Evolutionary conservation across 2,329 filamentous ascomycete genomes (phyloP), one percentile per base, ranked within the genome.

Genomic region (Aquanectria penicillioides): DNA sequence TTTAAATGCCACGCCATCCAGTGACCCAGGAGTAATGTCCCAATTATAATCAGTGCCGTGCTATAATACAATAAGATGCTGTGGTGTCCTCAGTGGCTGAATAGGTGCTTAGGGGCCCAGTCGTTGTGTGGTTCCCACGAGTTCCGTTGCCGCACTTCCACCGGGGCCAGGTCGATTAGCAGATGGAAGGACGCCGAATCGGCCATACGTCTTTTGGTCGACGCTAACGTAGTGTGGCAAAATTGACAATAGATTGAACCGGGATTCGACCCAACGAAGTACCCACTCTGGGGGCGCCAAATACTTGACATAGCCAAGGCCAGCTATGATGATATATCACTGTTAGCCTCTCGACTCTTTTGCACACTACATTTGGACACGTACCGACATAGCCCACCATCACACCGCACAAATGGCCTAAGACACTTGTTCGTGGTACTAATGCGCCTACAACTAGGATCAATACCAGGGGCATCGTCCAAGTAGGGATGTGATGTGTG

Each of bases 171-270:
- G 69, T 15, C 76, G 72, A 52, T 75, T 73, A 34, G 69, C 81
- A 2, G 87, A 83, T 3, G 94, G 94, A 55, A 98, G 80, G 12
- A 97, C 91, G 2, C 94, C 94, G 69, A 97, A 97, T 50, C 94
- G 85, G 7, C 94, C 94, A 71, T 94, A 97, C 6, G 92, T 97
- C 83, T 97, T 97, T 77, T 97, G 94, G 71, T 98, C 94, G 13
- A 97, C 89, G 55, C 92, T 96, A 43, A 98, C 90, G 71, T 97
- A 98, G 77, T 97, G 92, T 38, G 94, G 94, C 22, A 98, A 78
- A 58, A 93, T 84, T 17, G 88, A 91, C 18, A 97, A 82, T 9
- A 98, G 82, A 71, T 97, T 95, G 59, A 98, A 79, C 73, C 94
- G 96, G 15, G 86, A 87, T 78, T 99, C 95, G 53, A 97, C 84